Evolutionary conservation across 345 rosid species (phyloP).

Genomic region (Triadica sebifera): DNA sequence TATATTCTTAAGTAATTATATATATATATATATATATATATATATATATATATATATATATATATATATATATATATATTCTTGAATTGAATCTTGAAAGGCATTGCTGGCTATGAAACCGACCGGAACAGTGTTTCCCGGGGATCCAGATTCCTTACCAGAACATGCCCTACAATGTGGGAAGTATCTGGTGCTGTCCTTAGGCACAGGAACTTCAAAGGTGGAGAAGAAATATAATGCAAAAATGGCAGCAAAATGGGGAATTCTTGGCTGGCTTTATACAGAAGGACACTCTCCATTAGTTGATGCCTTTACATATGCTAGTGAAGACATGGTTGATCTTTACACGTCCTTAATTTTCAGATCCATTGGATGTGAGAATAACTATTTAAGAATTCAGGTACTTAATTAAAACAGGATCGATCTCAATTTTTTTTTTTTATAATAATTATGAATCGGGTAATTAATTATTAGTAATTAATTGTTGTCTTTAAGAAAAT

Average conservation of each 20-base stretch:
- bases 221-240: constrained; percentile 14
- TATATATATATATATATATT: too few species aligned
- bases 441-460: too few species aligned
- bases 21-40: too few species aligned
- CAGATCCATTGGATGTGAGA: constrained; percentile 4
- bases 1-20: too few species aligned
- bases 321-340: constrained; percentile 18
- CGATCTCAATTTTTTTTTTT: background rate
- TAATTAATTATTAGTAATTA: too few species aligned
- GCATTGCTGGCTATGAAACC: constrained; percentile 22
- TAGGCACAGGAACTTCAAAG: constrained; percentile 19
- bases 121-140: constrained; percentile 14
- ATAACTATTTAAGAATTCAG: constrained; percentile 19
- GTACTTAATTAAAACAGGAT: background rate
- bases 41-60: too few species aligned
- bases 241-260: constrained; percentile 1
- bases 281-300: background rate
- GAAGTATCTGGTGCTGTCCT: constrained; percentile 6
- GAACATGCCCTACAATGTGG: background rate
- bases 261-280: constrained; percentile 15
- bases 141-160: constrained; percentile 1
- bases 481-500: too few species aligned
- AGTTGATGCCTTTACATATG: constrained; percentile 11
- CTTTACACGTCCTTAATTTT: constrained; percentile 22
- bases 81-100: constrained; percentile 3